phyloP scores from a whole-genome alignment of 371 early-diverging fungal genomes.

The Mortierella sp. region DNA sequence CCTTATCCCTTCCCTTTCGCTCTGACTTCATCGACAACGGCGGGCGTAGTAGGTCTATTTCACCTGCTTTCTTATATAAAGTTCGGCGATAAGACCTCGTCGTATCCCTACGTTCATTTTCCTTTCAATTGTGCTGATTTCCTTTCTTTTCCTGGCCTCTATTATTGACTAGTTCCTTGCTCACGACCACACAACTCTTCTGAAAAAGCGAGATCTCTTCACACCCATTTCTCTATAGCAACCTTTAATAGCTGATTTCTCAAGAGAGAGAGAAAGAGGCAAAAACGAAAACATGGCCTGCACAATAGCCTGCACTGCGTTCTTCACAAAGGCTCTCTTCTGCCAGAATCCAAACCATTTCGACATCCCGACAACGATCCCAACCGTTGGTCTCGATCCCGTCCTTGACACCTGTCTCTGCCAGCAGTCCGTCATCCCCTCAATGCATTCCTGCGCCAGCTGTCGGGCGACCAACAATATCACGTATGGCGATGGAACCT shows the following conservation, averaged over 20 bases:
- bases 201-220: too few relatives aligned
- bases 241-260: too few relatives aligned
- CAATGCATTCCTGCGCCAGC: constrained; percentile 38
- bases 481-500: constrained; percentile 31
- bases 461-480: constrained; percentile 36
- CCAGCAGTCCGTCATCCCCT: constrained; percentile 24
- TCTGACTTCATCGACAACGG: neutral
- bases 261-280: neutral
- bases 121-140: too few relatives aligned
- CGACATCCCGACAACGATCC: constrained; percentile 36
- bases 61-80: neutral
- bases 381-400: constrained; percentile 42
- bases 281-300: constrained; percentile 20
- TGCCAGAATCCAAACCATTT: constrained; percentile 47
- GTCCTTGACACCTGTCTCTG: constrained; percentile 49
- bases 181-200: too few relatives aligned
- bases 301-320: constrained; percentile 25
- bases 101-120: neutral
- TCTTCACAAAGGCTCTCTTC: constrained; percentile 24
- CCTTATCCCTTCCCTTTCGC: neutral
- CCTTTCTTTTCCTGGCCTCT: neutral
- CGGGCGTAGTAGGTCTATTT: too few relatives aligned
- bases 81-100: neutral
- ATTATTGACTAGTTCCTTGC: too few relatives aligned
- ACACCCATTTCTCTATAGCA: too few relatives aligned